Percentiles rank a stretch among this genome's conserved stretches.
Evolutionary conservation across 2,329 filamentous ascomycete genomes (phyloP).

Genomic region (Coniochaeta sp.): DNA sequence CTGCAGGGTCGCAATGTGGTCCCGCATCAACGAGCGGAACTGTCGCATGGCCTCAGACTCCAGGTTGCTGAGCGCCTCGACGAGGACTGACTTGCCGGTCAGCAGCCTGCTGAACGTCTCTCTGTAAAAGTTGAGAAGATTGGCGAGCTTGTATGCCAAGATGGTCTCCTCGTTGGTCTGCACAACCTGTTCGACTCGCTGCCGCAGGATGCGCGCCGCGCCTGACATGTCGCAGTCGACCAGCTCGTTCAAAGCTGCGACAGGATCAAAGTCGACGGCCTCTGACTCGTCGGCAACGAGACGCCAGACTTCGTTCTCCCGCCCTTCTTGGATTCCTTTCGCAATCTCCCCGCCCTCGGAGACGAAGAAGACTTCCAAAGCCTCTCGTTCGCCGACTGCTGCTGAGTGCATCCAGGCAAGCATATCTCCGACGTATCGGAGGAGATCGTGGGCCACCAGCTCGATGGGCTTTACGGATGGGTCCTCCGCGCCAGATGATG

Average conservation of each 20-base stretch:
- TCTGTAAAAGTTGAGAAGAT: conserved; percentile 82
- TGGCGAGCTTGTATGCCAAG: conserved; percentile 81
- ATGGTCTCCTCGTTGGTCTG: conserved; percentile 89
- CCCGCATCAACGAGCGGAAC: conserved; percentile 74
- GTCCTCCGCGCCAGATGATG: conserved; percentile 50
- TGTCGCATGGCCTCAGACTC: conserved; percentile 74
- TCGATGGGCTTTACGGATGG: conserved; percentile 80
- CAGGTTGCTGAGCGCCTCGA: conserved; percentile 61
- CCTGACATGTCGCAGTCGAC: conserved; percentile 81
- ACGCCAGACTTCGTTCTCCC: conserved; percentile 80
- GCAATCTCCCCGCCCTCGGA: conserved; percentile 85
- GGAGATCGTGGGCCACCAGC: conserved; percentile 81
- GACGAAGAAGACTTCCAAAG: conserved; percentile 84
- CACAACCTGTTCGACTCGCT: conserved; percentile 85
- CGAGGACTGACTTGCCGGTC: conserved; percentile 58
- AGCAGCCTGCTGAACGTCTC: conserved; percentile 78
- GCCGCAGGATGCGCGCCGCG: conserved; percentile 75
- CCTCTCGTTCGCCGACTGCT: conserved; percentile 87
- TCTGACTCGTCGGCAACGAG: conserved; percentile 50
- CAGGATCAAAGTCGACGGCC: conserved; percentile 67
- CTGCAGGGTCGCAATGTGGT: conserved; percentile 70
- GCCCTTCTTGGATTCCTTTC: conserved; percentile 70
- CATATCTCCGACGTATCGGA: conserved; percentile 95
- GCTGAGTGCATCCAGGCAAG: conserved; percentile 94
- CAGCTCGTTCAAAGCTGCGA: conserved; percentile 74